Conservation (phyloP, 768 basidiomycete species). For the Boletellus sp. region DNA sequence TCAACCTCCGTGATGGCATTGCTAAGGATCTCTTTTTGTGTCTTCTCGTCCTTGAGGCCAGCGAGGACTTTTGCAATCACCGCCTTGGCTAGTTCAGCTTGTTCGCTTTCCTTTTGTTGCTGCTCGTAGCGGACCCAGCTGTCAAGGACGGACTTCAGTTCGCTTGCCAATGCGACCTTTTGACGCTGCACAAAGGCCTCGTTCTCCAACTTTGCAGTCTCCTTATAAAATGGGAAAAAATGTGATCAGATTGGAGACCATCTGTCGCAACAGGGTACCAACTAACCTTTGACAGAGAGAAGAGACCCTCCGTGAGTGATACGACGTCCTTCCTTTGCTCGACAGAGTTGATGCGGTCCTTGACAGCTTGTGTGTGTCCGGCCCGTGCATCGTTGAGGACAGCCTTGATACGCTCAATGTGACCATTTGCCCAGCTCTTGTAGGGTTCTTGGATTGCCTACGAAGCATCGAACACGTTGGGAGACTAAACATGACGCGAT, state of each 20-base stretch:
- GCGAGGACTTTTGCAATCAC: slow-evolving; percentile 88
- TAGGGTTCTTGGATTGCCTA: slow-evolving; percentile 84
- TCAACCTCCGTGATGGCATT: slow-evolving; percentile 87
- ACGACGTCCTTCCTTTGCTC: slow-evolving; percentile 96
- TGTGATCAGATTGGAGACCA: background rate
- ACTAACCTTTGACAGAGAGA: slow-evolving; percentile 83
- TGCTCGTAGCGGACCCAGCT: slow-evolving; percentile 99
- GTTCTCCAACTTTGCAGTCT: slow-evolving; percentile 88
- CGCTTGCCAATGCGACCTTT: slow-evolving; percentile 78
- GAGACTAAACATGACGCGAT: background rate
- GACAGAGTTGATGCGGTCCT: slow-evolving; percentile 88
- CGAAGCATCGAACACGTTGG: slow-evolving; percentile 13
- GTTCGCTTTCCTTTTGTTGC: slow-evolving; percentile 93
- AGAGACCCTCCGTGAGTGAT: slow-evolving; percentile 84
- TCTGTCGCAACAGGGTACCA: too few species aligned
- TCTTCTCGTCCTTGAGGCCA: slow-evolving; percentile 81
- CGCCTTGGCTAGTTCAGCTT: slow-evolving; percentile 82
- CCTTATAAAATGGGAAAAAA: slow-evolving; percentile 41
- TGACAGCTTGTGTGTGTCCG: slow-evolving; percentile 91
- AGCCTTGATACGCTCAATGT: slow-evolving; percentile 79
- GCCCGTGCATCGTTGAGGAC: slow-evolving; percentile 78
- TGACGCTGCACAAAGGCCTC: slow-evolving; percentile 89
- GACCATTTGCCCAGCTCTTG: slow-evolving; percentile 85
- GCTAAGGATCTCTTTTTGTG: slow-evolving; percentile 77
- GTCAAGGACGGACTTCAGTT: slow-evolving; percentile 93